Evolutionary conservation across 257 asterid genomes (phyloP), one percentile per base, ranked within the genome.

Genomic region (Salvia splendens): DNA sequence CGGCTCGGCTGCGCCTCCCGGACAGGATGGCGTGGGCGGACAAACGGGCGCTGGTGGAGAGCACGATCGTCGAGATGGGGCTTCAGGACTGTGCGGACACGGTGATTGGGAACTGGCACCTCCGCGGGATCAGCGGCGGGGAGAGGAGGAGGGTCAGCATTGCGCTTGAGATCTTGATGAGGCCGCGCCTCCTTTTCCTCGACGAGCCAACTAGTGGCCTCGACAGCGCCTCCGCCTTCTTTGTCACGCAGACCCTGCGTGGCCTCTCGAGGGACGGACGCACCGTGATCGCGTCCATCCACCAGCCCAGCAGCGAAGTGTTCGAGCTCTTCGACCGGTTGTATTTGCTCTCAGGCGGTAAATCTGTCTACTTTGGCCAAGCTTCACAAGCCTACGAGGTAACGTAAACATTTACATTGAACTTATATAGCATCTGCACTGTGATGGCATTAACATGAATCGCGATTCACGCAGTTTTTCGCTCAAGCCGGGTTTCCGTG

Each of bases 171-270:
- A 88, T 93, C 73, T 77, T 93, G 30, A 93, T 85, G 97, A 78
- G 97, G 80, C 99, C 99, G 0, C 82, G 97, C 76, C 77, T 90
- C 46, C 99, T 93, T 36, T 93, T 93, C 73, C 95, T 93, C 16
- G 98, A 93, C 41, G 99, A 93, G 61, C 99, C 97, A 0, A 93
- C 99, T 65, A 93, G 99, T 57, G 99, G 99, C 46, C 97, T 93
- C 17, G 98, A 92, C 82, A 92, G 99, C 79, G 99, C 99, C 59
- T 93, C 99, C 1, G 97, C 99, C 0, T 93, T 93, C 90, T 93
- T 93, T 24, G 99, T 93, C 42, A 88, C 96, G 0, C 99, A 93
- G 81, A 93, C 97, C 12, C 58, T 93, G 28, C 92, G 97, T 0
- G 86, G 81, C 50, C 75, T 93, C 54, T 93, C 99, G 0, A 80